Percentiles rank a stretch among this genome's conserved stretches.
These are phyloP conservation scores for Penicillium psychrosexuale DNA, from an alignment of 2,329 filamentous ascomycete species.

Conservation along the genomic window DNA sequence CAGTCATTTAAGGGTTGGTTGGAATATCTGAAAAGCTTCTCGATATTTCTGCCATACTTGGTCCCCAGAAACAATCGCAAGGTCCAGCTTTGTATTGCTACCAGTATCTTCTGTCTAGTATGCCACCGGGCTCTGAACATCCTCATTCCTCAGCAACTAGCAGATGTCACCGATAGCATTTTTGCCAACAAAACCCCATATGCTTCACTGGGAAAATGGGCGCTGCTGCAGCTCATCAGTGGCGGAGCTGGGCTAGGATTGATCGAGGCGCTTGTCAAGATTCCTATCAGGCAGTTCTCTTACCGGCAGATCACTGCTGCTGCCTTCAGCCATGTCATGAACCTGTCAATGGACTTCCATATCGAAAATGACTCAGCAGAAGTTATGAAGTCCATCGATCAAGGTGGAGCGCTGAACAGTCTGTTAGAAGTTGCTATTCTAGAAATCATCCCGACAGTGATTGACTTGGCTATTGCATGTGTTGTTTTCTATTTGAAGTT, in stretches of 20 bases:
- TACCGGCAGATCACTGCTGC: conserved; percentile 57
- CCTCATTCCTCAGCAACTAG: conserved; percentile 7
- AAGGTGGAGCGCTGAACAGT: conserved; percentile 58
- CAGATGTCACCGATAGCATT: conserved; percentile 7
- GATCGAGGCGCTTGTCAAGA: conserved; percentile 15
- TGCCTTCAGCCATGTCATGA: conserved; percentile 64
- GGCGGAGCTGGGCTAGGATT: conserved; percentile 4
- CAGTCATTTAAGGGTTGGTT: conserved; percentile 5
- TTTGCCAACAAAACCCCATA: conserved; percentile 6
- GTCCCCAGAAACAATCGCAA: conserved; percentile 2
- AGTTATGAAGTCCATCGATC: conserved; percentile 62
- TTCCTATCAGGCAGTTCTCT: conserved; percentile 55
- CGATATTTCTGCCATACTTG: conserved; percentile 9
- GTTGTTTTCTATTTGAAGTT: conserved; percentile 57
- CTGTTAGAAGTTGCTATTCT: conserved; percentile 60
- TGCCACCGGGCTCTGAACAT: conserved; percentile 6
- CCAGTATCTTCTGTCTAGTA: conserved; percentile 1
- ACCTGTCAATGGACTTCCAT: conserved; percentile 67
- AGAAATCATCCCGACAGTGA: conserved; percentile 57
- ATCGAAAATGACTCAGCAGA: conserved; percentile 62
- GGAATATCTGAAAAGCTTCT: conserved; percentile 5
- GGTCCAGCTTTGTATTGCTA: conserved; percentile 5
- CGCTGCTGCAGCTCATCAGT: conserved; percentile 3
- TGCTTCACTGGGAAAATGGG: conserved; percentile 5
- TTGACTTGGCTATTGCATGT: conserved; percentile 35